phyloP scores from a whole-genome alignment of 2,329 filamentous ascomycete species.

The Didymella lethalis region DNA sequence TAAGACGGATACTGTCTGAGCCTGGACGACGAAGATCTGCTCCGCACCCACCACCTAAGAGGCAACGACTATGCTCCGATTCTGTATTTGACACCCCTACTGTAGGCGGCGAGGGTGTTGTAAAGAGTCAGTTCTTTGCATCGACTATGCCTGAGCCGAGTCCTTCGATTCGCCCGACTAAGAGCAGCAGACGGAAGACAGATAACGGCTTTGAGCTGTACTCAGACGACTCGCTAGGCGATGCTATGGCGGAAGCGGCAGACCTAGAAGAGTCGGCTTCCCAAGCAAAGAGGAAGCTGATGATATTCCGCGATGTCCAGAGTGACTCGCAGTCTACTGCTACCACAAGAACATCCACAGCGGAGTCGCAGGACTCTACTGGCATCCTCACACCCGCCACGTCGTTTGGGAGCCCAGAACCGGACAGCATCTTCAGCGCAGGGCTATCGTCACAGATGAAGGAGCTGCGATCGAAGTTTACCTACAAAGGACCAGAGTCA shows the following conservation, averaged over 20 bases:
- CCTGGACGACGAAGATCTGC: conserved; percentile 53
- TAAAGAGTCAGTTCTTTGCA: conserved; percentile 57
- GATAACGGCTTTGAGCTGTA: conserved; percentile 55
- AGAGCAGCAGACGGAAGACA: conserved; percentile 41
- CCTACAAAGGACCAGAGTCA: conserved; percentile 29
- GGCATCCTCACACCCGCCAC: conserved; percentile 44
- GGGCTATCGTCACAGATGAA: conserved; percentile 41
- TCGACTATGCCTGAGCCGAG: conserved; percentile 49
- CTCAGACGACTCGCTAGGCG: conserved; percentile 58
- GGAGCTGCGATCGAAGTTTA: conserved; percentile 43
- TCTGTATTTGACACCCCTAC: conserved; percentile 39
- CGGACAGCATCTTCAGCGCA: conserved; percentile 36
- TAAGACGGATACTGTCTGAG: conserved; percentile 50
- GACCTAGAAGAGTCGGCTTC: conserved; percentile 44
- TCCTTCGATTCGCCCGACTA: conserved; percentile 51
- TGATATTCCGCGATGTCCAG: conserved; percentile 42
- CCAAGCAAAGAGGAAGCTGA: conserved; percentile 44
- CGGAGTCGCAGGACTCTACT: conserved; percentile 37
- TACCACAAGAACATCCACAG: conserved; percentile 33
- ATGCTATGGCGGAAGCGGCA: conserved; percentile 51
- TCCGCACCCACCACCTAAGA: conserved; percentile 54
- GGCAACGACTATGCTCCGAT: conserved; percentile 57
- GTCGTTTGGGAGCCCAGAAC: conserved; percentile 41
- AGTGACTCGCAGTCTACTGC: conserved; percentile 42
- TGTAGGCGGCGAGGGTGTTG: conserved; percentile 37